These are phyloP conservation scores for Neocatenulostroma microsporum DNA, from an alignment of 2,329 filamentous ascomycete species.

Conservation along the genomic window DNA sequence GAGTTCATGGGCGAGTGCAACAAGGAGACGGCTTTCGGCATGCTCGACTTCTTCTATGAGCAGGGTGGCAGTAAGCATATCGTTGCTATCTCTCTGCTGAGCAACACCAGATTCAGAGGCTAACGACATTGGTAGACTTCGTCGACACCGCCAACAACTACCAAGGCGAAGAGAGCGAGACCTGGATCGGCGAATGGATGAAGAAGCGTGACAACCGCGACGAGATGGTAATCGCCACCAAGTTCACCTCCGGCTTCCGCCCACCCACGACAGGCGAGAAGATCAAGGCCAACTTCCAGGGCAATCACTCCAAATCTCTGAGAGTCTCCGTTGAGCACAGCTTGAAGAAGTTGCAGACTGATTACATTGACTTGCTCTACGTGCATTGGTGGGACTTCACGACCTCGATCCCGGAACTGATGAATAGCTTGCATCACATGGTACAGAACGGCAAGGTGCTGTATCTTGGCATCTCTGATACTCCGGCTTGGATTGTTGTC, in stretches of 20 bases:
- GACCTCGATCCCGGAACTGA: constrained; percentile 58
- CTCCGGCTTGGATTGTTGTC: constrained; percentile 54
- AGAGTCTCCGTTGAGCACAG: constrained; percentile 38
- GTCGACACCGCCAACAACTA: constrained; percentile 31
- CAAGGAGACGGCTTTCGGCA: constrained; percentile 23
- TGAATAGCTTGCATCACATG: constrained; percentile 58
- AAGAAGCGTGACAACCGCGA: constrained; percentile 45
- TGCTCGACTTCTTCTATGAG: constrained; percentile 26
- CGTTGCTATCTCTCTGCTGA: too few species aligned
- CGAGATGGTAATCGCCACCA: constrained; percentile 55
- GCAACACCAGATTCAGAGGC: too few species aligned
- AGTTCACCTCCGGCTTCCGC: constrained; percentile 55
- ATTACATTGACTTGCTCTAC: constrained; percentile 56
- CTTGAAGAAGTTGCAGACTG: constrained; percentile 52
- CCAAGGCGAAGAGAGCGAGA: constrained; percentile 28
- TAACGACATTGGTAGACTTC: too few species aligned
- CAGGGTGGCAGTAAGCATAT: constrained; percentile 27
- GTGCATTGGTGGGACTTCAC: constrained; percentile 55
- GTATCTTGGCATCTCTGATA: constrained; percentile 61
- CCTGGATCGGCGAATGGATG: constrained; percentile 29
- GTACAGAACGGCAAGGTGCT: constrained; percentile 56
- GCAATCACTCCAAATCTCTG: constrained; percentile 57
- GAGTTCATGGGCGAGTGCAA: constrained; percentile 22
- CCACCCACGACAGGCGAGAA: constrained; percentile 14
- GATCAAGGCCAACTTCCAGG: constrained; percentile 41